Evolutionary conservation across 2,329 filamentous ascomycete species (phyloP), one percentile per base, ranked within the genome.

Genomic region (Ploettnerulaceae sp.): DNA sequence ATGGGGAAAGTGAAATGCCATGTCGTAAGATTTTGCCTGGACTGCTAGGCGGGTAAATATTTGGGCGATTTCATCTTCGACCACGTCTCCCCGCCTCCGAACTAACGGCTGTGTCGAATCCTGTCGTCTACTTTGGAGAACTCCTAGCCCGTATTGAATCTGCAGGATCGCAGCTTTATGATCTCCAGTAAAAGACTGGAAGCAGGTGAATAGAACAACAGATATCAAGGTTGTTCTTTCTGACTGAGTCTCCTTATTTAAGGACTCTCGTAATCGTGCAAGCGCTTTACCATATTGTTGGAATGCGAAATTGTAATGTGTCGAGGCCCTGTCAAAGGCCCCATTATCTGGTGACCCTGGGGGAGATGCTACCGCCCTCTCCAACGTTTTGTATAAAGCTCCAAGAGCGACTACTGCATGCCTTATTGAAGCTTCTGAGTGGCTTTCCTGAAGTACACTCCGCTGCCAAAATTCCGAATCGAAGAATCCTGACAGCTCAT

Each of bases 331-430:
- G 37, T 72, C 69, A n/a, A 65, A 60, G 45, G 47, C 38, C 45
- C 37, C 40, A 17, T 51, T 47, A 2, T 62, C 58, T 14, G 57
- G 59, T 0, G 63, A 61, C 11, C 54, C 50, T 1, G 74, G 75
- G 3, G 74, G 75, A 5, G 66, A 63, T 2, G 72, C 72, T 2
- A 72, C 69, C 2, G 73, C 72, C 52, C 75, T 74, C 59, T 84
- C 80, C 5, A 83, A 64, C 0, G 79, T 82, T 62, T 83, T 83
- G 63, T 85, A 84, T 29, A 86, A 66, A 3, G 80, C 79, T 12
- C 80, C 81, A 6, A 86, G 67, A 5, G 81, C 82, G 18, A 84
- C 72, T 7, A 85, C 79, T 8, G 81, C 78, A 61, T 84, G 79
- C 9, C 76, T 75, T 48, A 85, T 79, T 20, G 80, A 72, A 9